Base-by-base conservation (phyloP, 2,329 filamentous ascomycete species). In the Aspergillus fumigatiaffinis region DNA sequence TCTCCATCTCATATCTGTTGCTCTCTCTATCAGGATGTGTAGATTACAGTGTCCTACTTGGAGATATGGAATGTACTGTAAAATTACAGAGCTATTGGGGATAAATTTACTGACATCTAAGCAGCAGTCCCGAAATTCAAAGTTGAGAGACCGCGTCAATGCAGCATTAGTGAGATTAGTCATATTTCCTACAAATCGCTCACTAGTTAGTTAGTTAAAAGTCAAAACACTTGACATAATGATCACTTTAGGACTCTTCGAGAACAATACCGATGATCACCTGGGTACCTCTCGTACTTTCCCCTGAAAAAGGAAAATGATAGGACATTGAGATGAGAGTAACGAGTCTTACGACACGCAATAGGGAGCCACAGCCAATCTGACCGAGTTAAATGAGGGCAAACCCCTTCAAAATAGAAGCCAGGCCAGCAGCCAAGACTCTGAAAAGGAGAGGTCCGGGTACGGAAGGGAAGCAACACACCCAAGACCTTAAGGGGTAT, bases 281-380 rank as follows among this genome's bases (percentile, higher is more conserved):
- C 6, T 38, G 14, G 14, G 14, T 17, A 14, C 12, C 32, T 35
- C 32, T 35, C 6, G 32, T 38, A 38, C 14, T 38, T 17, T 38
- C 32, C 4, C 14, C 32, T 38, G 14, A 7, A 17, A 17, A 38
- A 17, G 14, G 32, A 17, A 32, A 38, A 17, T 38, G 32, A 38
- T 38, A 38, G 32, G 32, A 38, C 6, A 38, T 38, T 38, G 29
- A 56, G 53, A 57, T 54, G 48, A 53, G 28, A 57, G 42, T 26
- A n/a, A 51, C 51, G 48, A 53, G 35, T 55, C 32, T 44, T 12
- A 51, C 23, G 21, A 48, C 48, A 53, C 63, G 63, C 59, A 62
- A 57, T 46, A 57, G 49, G 59, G 61, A 51, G 56, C 53, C 57
- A 56, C 55, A 38, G 54, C 60, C 58, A 57, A 62, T 55, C 53